Conservation (phyloP, 1,284 basidiomycete species). For the Ganoderma resinaceum region DNA sequence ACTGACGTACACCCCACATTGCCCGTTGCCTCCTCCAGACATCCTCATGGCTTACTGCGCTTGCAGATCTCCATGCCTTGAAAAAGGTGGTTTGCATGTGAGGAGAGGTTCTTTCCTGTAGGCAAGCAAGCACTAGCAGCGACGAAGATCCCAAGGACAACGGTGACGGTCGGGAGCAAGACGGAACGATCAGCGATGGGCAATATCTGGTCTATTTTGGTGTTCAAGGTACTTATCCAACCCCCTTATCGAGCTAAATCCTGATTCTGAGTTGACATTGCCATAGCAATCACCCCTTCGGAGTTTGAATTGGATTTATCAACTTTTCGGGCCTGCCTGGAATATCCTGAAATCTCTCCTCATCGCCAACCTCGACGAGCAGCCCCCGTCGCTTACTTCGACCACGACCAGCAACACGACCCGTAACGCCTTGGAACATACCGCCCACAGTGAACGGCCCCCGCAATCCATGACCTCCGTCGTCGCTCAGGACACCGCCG, state of each 20-base stretch:
- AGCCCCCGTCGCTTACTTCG: constrained; percentile 16
- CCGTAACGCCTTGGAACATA: background rate
- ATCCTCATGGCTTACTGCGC: constrained; percentile 4
- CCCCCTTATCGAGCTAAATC: constrained; percentile 8
- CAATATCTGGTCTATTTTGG: constrained; percentile 22
- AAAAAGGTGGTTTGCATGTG: background rate
- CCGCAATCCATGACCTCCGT: constrained; percentile 27
- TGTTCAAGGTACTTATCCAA: constrained; percentile 23
- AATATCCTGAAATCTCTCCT: constrained; percentile 30
- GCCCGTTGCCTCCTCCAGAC: constrained; percentile 3
- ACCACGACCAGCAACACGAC: background rate
- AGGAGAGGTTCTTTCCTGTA: background rate
- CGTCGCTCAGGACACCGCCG: constrained; percentile 27
- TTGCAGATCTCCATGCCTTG: background rate
- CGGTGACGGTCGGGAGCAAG: background rate
- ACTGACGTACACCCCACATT: background rate
- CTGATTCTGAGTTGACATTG: constrained; percentile 31
- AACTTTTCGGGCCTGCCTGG: constrained; percentile 22
- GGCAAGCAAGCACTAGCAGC: background rate
- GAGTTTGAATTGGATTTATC: constrained; percentile 30
- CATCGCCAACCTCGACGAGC: constrained; percentile 32
- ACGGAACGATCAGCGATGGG: constrained; percentile 12
- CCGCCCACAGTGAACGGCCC: constrained; percentile 10
- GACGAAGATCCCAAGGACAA: background rate
- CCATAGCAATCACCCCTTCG: constrained; percentile 33